Evolutionary conservation across 208 protist species (phyloP), one percentile per base, ranked within the genome.

Genomic region (Borovskyia barvae): DNA sequence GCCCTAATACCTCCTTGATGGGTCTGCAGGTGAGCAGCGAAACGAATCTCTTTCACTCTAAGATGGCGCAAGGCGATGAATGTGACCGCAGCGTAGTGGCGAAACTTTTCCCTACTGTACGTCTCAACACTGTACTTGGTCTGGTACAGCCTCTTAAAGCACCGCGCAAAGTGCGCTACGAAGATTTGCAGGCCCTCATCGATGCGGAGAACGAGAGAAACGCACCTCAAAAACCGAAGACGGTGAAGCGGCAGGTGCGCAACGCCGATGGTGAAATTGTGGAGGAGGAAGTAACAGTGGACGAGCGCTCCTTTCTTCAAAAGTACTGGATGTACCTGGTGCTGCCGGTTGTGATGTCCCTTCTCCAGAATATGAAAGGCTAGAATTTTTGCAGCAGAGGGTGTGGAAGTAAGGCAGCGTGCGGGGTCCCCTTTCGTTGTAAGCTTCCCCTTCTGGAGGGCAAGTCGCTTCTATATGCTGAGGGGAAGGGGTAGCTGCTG

Each of bases 281-380:
- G 15, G 81, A 90, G 53, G 70, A 82, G 46, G 87, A 88, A 39
- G 83, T 82, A 0, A 58, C 74, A 20, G 83, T 85, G 7, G 84
- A 90, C 22, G 82, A 89, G 19, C 77, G 79, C 20, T 72, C 79
- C 22, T 96, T 96, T 55, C 45, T 96, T 20, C 75, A 92, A 62
- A 96, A 93, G 85, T 96, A 96, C 69, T 92, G 90, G 85, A 75
- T 87, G 58, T 93, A 88, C 59, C 35, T 96, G 15, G 69, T 87
- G 15, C 35, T 92, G 8, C 74, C 77, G 4, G 56, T 93, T 49
- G 75, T 55, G 53, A 66, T 93, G 58, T 84, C 77, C 24, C 8
- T 96, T 15, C 25, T 92, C 11, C 82, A 90, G 51, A 80, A 77
- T 47, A 28, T 91, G 47, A 75, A 68, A 49, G 56, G 63, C 33